These are phyloP conservation scores for Globisporangium paddicum DNA, from an alignment of 352 stramenopile genomes.

Conservation along the genomic window DNA sequence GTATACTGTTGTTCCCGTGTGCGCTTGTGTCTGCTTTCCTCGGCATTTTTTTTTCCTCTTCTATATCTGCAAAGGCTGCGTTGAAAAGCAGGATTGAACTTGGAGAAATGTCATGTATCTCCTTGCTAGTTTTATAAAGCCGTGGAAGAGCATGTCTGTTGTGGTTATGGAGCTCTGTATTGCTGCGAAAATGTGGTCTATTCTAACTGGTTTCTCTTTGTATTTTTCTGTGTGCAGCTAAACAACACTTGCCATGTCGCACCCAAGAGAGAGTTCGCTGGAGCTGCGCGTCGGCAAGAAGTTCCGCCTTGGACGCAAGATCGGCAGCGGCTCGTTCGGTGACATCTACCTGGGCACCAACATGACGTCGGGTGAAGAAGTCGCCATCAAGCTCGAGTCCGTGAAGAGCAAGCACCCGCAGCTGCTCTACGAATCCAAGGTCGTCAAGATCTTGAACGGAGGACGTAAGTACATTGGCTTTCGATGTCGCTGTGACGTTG, in stretches of 20 bases:
- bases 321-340: slow-evolving; percentile 98
- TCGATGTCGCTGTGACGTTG: background rate
- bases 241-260: slow-evolving; percentile 34
- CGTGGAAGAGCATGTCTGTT: too few species aligned
- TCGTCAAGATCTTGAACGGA: slow-evolving; percentile 99
- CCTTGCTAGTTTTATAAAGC: too few species aligned
- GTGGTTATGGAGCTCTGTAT: too few species aligned
- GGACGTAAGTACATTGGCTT: slow-evolving; percentile 84
- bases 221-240: slow-evolving; percentile 1
- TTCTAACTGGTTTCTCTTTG: background rate
- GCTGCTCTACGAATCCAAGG: slow-evolving; percentile 99
- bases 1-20: too few species aligned
- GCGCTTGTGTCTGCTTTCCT: too few species aligned
- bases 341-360: slow-evolving; percentile 99
- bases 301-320: slow-evolving; percentile 98
- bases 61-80: too few species aligned
- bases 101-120: too few species aligned
- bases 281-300: slow-evolving; percentile 99
- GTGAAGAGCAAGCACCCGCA: slow-evolving; percentile 98
- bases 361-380: slow-evolving; percentile 98
- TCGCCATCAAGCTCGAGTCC: slow-evolving; percentile 99
- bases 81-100: too few species aligned
- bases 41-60: too few species aligned
- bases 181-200: background rate
- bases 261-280: slow-evolving; percentile 73